These are phyloP conservation scores for Rhododendron ferrugineum DNA, from an alignment of 148 eudicot genomes.

Conservation along the genomic window DNA sequence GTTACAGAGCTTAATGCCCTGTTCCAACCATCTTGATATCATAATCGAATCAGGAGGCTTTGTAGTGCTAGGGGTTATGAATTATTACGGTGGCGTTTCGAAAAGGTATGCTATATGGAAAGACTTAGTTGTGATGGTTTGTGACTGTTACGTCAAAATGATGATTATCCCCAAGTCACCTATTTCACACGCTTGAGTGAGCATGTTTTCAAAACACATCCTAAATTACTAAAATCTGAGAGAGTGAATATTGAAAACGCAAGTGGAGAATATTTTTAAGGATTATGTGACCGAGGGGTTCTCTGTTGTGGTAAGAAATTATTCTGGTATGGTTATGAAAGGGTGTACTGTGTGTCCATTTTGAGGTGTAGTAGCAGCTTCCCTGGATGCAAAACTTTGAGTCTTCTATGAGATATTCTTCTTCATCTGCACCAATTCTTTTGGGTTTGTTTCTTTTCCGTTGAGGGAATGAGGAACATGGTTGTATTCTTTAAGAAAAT, in stretches of 20 bases:
- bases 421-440: not conserved
- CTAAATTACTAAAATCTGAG: no score
- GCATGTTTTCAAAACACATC: not conserved
- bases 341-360: not conserved
- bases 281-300: not conserved
- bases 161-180: no score
- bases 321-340: not conserved
- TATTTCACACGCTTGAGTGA: no score
- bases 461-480: not conserved
- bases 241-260: not conserved
- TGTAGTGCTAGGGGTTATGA: not conserved
- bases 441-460: not conserved
- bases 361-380: not conserved
- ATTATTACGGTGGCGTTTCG: not conserved
- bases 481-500: not conserved
- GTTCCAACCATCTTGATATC: not conserved
- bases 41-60: not conserved
- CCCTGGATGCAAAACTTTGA: not conserved
- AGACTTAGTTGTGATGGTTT: not conserved
- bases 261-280: not conserved
- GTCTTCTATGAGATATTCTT: no score
- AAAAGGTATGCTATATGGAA: not conserved
- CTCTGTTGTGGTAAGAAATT: not conserved
- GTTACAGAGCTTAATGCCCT: not conserved
- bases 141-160: no score